Conservation (phyloP, 148 eudicot species). For the Linanthus parryae region DNA sequence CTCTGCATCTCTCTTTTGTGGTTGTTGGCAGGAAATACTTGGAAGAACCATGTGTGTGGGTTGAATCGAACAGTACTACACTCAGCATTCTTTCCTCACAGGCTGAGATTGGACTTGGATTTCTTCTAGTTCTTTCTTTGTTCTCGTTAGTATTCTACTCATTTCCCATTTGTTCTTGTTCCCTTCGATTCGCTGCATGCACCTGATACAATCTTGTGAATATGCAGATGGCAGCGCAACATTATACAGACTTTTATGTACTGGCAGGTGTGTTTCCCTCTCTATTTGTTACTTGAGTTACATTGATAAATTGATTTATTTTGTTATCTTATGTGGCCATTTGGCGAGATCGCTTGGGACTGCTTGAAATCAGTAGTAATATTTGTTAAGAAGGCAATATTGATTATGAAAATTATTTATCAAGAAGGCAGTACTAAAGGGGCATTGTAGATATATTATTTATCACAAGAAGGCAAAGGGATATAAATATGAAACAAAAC, state of each 20-base stretch:
- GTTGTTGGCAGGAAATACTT: conserved; percentile 70
- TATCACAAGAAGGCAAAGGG: too few species aligned
- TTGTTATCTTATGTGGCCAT: not conserved
- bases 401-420: too few species aligned
- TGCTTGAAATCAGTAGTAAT: too few species aligned
- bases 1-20: not conserved
- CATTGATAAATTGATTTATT: not conserved
- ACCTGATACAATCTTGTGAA: conserved; percentile 1
- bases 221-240: conserved; percentile 95
- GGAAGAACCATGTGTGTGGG: conserved; percentile 95
- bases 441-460: too few species aligned
- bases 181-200: not conserved
- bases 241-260: conserved; percentile 86
- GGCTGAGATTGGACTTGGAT: conserved; percentile 93
- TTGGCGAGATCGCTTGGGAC: too few species aligned
- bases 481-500: too few species aligned
- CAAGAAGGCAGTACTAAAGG: too few species aligned
- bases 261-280: conserved; percentile 71
- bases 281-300: not conserved
- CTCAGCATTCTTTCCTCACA: conserved; percentile 89
- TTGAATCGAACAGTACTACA: conserved; percentile 82
- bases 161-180: not conserved
- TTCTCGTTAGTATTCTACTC: conserved; percentile 58
- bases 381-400: too few species aligned
- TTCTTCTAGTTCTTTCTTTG: conserved; percentile 72